These are phyloP conservation scores for Porogramme epimiltina DNA, from an alignment of 1,284 basidiomycete genomes.

Conservation along the genomic window DNA sequence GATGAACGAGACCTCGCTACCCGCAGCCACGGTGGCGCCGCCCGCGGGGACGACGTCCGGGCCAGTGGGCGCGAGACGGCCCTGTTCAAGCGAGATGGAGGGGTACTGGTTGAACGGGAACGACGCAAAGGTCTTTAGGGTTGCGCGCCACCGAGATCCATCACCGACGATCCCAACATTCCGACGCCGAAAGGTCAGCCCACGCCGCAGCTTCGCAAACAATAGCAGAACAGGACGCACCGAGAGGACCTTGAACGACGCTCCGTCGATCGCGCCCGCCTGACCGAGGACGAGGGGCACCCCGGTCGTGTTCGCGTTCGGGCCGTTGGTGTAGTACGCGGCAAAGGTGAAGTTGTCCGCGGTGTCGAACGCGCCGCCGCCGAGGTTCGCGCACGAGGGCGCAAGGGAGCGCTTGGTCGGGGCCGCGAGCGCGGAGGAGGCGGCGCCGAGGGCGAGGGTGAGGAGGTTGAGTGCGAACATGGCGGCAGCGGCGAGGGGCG, in stretches of 20 bases:
- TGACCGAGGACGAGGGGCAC: constrained; percentile 25
- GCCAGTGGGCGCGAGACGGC: constrained; percentile 21
- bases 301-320: constrained; percentile 27
- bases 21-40: constrained; percentile 13
- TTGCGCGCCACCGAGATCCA: neutral
- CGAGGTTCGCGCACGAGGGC: neutral
- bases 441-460: neutral
- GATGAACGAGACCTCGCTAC: constrained; percentile 16
- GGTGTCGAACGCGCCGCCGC: constrained; percentile 23
- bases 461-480: neutral
- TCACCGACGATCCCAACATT: neutral
- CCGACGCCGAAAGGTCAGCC: neutral
- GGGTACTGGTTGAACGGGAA: constrained; percentile 28
- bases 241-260: constrained; percentile 19
- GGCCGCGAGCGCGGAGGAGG: neutral
- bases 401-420: neutral
- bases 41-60: constrained; percentile 9
- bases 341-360: constrained; percentile 24
- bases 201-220: neutral
- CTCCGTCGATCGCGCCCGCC: constrained; percentile 22
- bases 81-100: constrained; percentile 20
- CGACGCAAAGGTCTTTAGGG: constrained; percentile 23
- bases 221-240: constrained; percentile 10
- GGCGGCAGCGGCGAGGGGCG: neutral
- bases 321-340: constrained; percentile 21